Evolutionary conservation across 306 rosid genomes (phyloP).

Genomic region (Dryas drummondii): DNA sequence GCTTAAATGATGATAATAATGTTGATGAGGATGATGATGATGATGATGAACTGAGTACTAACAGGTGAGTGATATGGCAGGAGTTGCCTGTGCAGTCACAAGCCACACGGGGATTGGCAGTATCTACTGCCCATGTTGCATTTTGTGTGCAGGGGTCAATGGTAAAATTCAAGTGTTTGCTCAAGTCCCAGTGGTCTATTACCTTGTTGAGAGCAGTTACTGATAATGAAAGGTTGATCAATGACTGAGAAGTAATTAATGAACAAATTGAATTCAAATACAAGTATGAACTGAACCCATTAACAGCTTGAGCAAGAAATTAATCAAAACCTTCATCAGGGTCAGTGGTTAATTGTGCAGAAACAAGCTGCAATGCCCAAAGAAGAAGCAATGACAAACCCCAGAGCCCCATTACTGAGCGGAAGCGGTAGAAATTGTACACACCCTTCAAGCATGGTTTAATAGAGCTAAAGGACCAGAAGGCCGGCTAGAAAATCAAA

Average conservation of each 20-base stretch:
- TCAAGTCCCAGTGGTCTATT: constrained; percentile 31
- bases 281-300: neutral
- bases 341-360: constrained; percentile 26
- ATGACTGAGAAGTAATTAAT: neutral
- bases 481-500: constrained; percentile 28
- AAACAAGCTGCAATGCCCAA: constrained; percentile 27
- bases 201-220: constrained; percentile 37
- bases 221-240: neutral
- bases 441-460: neutral
- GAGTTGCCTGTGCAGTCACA: constrained; percentile 27
- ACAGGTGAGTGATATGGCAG: constrained; percentile 41
- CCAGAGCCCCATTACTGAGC: constrained; percentile 29
- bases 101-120: constrained; percentile 35
- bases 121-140: constrained; percentile 31
- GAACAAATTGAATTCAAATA: neutral
- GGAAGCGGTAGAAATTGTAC: neutral
- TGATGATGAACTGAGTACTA: constrained; percentile 14
- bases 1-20: neutral
- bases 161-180: constrained; percentile 22
- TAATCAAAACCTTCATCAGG: constrained; percentile 34
- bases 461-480: neutral
- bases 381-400: constrained; percentile 22
- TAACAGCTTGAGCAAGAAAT: neutral
- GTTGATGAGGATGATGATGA: neutral
- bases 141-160: constrained; percentile 34